Conservation (phyloP, 1,284 basidiomycete genomes). For the Gymnopus androsaceus region DNA sequence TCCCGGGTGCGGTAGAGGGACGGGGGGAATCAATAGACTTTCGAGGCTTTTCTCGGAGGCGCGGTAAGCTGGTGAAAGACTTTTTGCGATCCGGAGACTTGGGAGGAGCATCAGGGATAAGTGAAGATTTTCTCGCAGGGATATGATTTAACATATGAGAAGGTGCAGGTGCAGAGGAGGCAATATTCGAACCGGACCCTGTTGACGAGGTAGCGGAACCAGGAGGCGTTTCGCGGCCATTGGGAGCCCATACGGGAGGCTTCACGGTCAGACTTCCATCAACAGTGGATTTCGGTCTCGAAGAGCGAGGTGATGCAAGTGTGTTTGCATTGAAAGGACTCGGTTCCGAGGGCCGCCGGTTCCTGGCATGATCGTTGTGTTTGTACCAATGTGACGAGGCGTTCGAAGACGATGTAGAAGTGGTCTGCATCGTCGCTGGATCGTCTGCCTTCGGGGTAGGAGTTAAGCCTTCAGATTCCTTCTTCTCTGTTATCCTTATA, state of each 20-base stretch:
- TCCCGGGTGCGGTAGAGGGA: conserved; percentile 19
- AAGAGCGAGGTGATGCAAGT: neutral
- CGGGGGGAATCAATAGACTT: conserved; percentile 6
- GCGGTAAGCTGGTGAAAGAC: conserved; percentile 18
- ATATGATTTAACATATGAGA: neutral
- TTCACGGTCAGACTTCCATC: conserved; percentile 13
- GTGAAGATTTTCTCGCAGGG: conserved; percentile 16
- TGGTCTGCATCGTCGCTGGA: neutral
- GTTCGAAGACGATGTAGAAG: conserved; percentile 16
- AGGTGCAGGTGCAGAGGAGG: conserved; percentile 18
- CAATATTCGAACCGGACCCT: conserved; percentile 26
- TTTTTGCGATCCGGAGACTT: conserved; percentile 24
- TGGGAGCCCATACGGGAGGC: conserved; percentile 19
- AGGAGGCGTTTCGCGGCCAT: conserved; percentile 31
- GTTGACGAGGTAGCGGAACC: conserved; percentile 35
- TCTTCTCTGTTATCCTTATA: conserved; percentile 32
- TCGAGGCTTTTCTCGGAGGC: conserved; percentile 2
- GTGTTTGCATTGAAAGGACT: conserved; percentile 1
- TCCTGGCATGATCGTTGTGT: conserved; percentile 26
- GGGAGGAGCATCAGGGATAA: neutral
- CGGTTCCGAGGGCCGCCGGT: conserved; percentile 14
- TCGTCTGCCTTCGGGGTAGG: conserved; percentile 11
- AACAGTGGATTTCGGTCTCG: conserved; percentile 22
- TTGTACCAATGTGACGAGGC: conserved; percentile 24
- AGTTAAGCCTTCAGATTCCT: conserved; percentile 17